Evolutionary conservation across 1,139 yeast species (phyloP).

Genomic region (Arxiozyma telluris): DNA sequence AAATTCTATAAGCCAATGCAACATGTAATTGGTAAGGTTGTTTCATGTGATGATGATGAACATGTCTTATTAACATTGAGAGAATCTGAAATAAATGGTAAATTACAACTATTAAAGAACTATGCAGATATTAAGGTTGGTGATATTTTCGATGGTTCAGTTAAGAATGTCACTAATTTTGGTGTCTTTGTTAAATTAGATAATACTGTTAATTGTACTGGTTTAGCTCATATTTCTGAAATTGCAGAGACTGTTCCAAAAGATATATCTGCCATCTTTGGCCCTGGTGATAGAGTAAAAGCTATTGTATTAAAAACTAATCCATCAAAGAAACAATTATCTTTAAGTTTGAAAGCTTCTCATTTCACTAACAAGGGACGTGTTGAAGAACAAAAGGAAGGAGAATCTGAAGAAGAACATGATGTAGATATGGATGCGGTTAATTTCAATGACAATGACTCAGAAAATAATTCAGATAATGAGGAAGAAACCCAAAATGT

Average conservation of each 20-base stretch:
- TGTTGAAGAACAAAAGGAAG: constrained; percentile 29
- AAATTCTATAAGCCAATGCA: constrained; percentile 62
- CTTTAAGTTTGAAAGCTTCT: constrained; percentile 92
- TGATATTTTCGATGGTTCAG: constrained; percentile 69
- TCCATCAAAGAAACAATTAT: constrained; percentile 57
- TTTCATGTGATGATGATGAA: constrained; percentile 53
- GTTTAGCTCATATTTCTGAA: constrained; percentile 80
- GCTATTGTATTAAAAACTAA: constrained; percentile 66
- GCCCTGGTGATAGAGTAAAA: constrained; percentile 83
- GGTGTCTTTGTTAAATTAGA: constrained; percentile 85
- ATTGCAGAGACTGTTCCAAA: constrained; percentile 63
- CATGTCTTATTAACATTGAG: constrained; percentile 71
- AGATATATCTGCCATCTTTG: constrained; percentile 51
- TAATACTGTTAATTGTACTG: constrained; percentile 66
- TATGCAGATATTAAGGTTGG: constrained; percentile 63
- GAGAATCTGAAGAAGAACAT: constrained; percentile 22
- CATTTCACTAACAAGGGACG: constrained; percentile 47
- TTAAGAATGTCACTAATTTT: constrained; percentile 70
- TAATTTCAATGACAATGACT: constrained; percentile 12
- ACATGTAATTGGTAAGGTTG: constrained; percentile 65
- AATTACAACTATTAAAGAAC: constrained; percentile 44
- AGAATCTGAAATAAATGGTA: constrained; percentile 72
- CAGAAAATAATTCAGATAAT: constrained; percentile 18
- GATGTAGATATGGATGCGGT: constrained; percentile 21
- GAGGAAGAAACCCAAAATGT: constrained; percentile 11